Conservation (phyloP, 2,329 filamentous ascomycete species). For the Stylonectria norvegica region DNA sequence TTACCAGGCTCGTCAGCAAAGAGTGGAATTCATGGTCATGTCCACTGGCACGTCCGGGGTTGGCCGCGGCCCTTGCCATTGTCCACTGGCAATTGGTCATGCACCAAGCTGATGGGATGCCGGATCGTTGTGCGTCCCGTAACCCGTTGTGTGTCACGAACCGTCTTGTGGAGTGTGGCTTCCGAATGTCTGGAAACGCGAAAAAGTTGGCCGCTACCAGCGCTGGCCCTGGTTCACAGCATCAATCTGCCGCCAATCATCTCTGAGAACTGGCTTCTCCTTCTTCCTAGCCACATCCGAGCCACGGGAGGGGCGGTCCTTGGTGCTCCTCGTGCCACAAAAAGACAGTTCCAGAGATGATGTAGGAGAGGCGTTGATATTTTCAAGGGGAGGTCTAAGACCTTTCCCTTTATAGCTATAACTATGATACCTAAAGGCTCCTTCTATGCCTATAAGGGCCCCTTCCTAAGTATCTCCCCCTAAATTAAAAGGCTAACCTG, state of each 20-base stretch:
- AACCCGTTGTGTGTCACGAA: slow-evolving; percentile 26
- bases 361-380: too few relatives aligned
- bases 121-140: slow-evolving; percentile 22
- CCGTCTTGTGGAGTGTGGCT: slow-evolving; percentile 29
- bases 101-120: slow-evolving; percentile 20
- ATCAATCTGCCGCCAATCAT: slow-evolving; percentile 24
- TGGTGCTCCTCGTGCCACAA: slow-evolving; percentile 13
- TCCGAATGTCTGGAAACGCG: slow-evolving; percentile 33
- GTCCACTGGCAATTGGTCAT: too few relatives aligned
- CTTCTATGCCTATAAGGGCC: too few relatives aligned
- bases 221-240: slow-evolving; percentile 19
- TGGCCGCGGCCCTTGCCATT: slow-evolving; percentile 11
- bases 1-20: slow-evolving; percentile 14
- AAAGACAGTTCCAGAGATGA: too few relatives aligned
- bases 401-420: too few relatives aligned
- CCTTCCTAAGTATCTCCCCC: too few relatives aligned
- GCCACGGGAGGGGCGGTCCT: slow-evolving; percentile 27
- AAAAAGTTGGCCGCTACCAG: slow-evolving; percentile 25
- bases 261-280: slow-evolving; percentile 5
- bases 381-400: too few relatives aligned
- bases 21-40: slow-evolving; percentile 16
- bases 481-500: too few relatives aligned
- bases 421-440: too few relatives aligned
- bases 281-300: slow-evolving; percentile 22
- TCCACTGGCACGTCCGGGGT: slow-evolving; percentile 15